phyloP scores from a whole-genome alignment of 176 grass and related monocot genomes.

The Musa itinerans region DNA sequence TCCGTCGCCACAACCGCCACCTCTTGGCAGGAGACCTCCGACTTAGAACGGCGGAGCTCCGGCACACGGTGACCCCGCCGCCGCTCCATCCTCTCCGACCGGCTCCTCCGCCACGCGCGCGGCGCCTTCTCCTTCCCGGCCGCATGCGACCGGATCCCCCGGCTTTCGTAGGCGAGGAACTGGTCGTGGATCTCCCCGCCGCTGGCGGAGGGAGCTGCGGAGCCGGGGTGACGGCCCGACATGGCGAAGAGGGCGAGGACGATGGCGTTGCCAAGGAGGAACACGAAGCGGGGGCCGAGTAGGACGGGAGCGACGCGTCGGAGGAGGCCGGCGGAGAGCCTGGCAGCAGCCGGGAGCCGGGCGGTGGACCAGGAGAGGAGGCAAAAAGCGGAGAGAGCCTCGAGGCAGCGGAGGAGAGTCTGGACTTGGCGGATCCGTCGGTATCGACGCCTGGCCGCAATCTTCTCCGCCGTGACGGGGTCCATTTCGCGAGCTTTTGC shows the following conservation, averaged over 20 bases:
- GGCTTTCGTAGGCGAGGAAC: background rate
- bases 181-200: constrained; percentile 10
- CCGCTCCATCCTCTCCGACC: constrained; percentile 8
- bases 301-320: constrained; percentile 34
- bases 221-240: constrained; percentile 20
- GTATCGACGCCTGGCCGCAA: constrained; percentile 8
- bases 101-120: background rate
- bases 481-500: background rate
- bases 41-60: constrained; percentile 30
- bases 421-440: background rate
- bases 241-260: constrained; percentile 65
- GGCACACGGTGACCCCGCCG: constrained; percentile 11
- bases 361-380: constrained; percentile 54
- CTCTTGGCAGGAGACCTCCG: background rate
- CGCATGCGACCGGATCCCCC: background rate
- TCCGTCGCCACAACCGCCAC: constrained; percentile 25
- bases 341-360: constrained; percentile 31
- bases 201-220: background rate
- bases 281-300: constrained; percentile 57
- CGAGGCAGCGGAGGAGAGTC: constrained; percentile 47
- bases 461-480: constrained; percentile 12
- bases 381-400: constrained; percentile 41
- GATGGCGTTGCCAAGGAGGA: constrained; percentile 74
- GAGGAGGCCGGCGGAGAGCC: constrained; percentile 21
- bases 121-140: constrained; percentile 25